phyloP scores from a whole-genome alignment of 2,329 filamentous ascomycete genomes.

The Colletotrichum euphorbiae region DNA sequence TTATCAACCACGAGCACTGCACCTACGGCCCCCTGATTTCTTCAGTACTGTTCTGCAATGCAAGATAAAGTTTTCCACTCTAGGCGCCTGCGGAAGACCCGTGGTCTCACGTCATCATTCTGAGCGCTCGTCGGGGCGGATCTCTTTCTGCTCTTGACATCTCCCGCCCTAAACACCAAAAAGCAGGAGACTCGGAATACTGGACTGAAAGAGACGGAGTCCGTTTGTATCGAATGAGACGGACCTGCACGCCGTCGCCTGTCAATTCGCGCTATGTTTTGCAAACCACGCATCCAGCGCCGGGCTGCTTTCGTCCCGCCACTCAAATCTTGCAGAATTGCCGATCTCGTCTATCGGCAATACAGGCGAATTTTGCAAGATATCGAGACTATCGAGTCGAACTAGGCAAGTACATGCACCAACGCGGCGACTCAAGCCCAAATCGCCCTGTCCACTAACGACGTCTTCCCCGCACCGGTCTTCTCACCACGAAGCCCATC shows the following conservation, averaged over 20 bases:
- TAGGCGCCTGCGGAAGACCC: neutral
- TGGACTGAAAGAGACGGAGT: neutral
- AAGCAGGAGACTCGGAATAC: neutral
- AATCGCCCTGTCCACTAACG: neutral
- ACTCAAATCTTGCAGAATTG: slow-evolving; percentile 6
- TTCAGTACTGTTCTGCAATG: neutral
- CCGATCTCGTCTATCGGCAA: slow-evolving; percentile 26
- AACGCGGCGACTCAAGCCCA: neutral
- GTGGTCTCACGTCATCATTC: slow-evolving; percentile 30
- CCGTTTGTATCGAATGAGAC: slow-evolving; percentile 27
- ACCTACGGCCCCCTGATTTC: slow-evolving; percentile 14
- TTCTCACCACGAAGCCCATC: slow-evolving; percentile 22
- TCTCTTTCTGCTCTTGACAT: slow-evolving; percentile 8
- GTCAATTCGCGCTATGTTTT: slow-evolving; percentile 21
- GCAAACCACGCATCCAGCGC: slow-evolving; percentile 1
- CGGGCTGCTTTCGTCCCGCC: neutral
- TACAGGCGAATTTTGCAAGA: slow-evolving; percentile 15
- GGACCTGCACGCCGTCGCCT: slow-evolving; percentile 13
- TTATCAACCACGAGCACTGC: slow-evolving; percentile 29
- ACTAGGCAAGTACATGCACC: too few species aligned
- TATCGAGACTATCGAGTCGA: neutral
- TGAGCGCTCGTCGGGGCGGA: neutral
- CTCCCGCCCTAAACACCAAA: neutral
- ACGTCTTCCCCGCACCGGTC: slow-evolving; percentile 32
- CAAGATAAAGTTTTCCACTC: slow-evolving; percentile 5